Conservation (phyloP, 257 asterid genomes). For the Gentiana dahurica region DNA sequence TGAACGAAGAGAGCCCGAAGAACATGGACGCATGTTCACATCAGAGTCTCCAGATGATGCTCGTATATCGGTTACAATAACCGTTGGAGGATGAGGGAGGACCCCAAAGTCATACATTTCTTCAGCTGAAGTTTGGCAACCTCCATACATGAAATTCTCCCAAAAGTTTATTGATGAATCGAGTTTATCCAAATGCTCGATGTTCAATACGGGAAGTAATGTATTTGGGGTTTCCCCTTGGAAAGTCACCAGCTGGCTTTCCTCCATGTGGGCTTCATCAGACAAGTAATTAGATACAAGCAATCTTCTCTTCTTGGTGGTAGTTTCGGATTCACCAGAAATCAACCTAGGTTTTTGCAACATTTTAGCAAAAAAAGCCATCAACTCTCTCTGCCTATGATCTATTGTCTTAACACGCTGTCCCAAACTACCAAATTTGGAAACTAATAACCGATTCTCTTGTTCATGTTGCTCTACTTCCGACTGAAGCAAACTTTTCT, state of each 20-base stretch:
- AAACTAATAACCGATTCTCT: slow-evolving; percentile 37
- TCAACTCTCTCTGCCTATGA: slow-evolving; percentile 34
- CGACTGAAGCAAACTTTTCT: slow-evolving; percentile 37
- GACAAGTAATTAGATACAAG: slow-evolving; percentile 33
- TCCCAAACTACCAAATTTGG: slow-evolving; percentile 30
- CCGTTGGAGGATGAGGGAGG: slow-evolving; percentile 23
- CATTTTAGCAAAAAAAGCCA: slow-evolving; percentile 39
- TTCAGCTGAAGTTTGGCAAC: slow-evolving; percentile 28
- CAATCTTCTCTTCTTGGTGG: slow-evolving; percentile 59
- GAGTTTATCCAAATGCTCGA: slow-evolving; percentile 42
- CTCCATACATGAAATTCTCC: slow-evolving; percentile 44
- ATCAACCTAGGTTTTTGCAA: slow-evolving; percentile 34
- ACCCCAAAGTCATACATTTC: slow-evolving; percentile 17
- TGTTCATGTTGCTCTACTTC: slow-evolving; percentile 46
- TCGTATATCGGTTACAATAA: slow-evolving; percentile 22
- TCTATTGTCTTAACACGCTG: slow-evolving; percentile 40
- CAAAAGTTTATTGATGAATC: slow-evolving; percentile 53
- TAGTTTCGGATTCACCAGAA: slow-evolving; percentile 24
- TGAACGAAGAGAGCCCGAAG: slow-evolving; percentile 26
- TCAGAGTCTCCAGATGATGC: slow-evolving; percentile 57
- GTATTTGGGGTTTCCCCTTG: slow-evolving; percentile 31
- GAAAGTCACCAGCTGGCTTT: slow-evolving; percentile 23
- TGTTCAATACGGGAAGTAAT: slow-evolving; percentile 31
- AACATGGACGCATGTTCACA: slow-evolving; percentile 26
- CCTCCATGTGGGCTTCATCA: slow-evolving; percentile 32